phyloP scores from a whole-genome alignment of 306 rosid species.

The Vigna trinervia region DNA sequence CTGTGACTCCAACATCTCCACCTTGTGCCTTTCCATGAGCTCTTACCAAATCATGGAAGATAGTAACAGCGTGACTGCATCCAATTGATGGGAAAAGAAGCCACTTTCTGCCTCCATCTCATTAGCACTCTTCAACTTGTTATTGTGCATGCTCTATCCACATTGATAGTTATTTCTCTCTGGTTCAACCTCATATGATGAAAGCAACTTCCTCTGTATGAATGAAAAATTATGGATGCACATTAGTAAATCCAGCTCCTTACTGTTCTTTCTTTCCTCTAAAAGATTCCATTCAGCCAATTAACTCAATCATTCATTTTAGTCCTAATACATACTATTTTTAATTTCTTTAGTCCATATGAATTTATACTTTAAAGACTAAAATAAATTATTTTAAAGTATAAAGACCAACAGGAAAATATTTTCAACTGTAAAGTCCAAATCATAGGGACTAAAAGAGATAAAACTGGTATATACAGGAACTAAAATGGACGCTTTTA shows the following conservation, averaged over 20 bases:
- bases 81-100: background rate
- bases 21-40: background rate
- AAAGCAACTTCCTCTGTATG: conserved; percentile 66
- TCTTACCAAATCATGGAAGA: conserved; percentile 23
- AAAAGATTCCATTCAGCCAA: no score
- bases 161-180: conserved; percentile 44
- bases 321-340: background rate
- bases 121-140: conserved; percentile 46
- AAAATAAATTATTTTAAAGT: no score
- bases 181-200: conserved; percentile 56
- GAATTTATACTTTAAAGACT: no score
- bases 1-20: conserved; percentile 23
- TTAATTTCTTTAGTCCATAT: no score
- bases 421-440: no score
- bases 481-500: no score
- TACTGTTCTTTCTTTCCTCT: no score
- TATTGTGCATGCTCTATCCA: conserved; percentile 40
- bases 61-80: conserved; percentile 2
- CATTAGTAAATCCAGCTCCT: background rate
- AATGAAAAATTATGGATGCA: background rate
- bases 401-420: no score
- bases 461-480: no score
- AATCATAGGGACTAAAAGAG: no score
- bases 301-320: background rate
- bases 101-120: conserved; percentile 1